A percentile compares a stretch with the other conserved stretches of the same genome.
phyloP scores from a whole-genome alignment of 1,284 basidiomycete species.

The Ganoderma leucocontextum region DNA sequence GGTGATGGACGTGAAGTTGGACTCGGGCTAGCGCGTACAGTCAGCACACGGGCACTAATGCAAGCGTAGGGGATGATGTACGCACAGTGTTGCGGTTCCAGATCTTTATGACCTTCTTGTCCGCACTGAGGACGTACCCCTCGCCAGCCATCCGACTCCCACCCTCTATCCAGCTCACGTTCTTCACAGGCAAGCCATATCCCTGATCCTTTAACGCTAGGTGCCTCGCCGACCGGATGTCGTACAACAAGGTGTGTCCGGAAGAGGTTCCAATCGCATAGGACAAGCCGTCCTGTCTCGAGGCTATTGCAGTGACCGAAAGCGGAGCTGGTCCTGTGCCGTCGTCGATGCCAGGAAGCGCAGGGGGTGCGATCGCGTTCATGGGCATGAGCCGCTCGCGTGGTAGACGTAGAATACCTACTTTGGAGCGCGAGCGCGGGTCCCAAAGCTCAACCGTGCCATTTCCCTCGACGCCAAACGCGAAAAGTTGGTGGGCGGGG shows the following conservation, averaged over 20 bases:
- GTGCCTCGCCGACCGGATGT: slow-evolving; percentile 86
- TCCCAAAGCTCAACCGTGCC: slow-evolving; percentile 98
- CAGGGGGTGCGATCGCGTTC: slow-evolving; percentile 45
- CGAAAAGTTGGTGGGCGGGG: slow-evolving; percentile 90
- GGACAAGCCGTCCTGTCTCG: slow-evolving; percentile 88
- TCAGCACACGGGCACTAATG: neutral
- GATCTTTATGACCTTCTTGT: slow-evolving; percentile 95
- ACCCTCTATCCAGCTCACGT: slow-evolving; percentile 90
- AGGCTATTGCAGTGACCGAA: slow-evolving; percentile 87
- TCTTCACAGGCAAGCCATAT: slow-evolving; percentile 92
- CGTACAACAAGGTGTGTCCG: slow-evolving; percentile 95
- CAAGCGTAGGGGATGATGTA: neutral
- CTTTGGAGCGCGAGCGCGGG: slow-evolving; percentile 82
- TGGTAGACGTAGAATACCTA: slow-evolving; percentile 84
- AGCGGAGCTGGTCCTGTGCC: slow-evolving; percentile 46
- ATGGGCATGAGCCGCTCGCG: slow-evolving; percentile 62
- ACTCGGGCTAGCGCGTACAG: slow-evolving; percentile 64
- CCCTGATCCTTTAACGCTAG: slow-evolving; percentile 97
- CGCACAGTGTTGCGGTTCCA: slow-evolving; percentile 87
- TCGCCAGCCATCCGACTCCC: slow-evolving; percentile 86
- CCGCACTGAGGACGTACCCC: slow-evolving; percentile 87
- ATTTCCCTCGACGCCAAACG: slow-evolving; percentile 87
- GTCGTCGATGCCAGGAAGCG: slow-evolving; percentile 55
- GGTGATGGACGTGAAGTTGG: slow-evolving; percentile 93
- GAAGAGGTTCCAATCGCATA: slow-evolving; percentile 95